Base-by-base conservation (phyloP, 306 rosid species). In the Lathyrus tuberosus region DNA sequence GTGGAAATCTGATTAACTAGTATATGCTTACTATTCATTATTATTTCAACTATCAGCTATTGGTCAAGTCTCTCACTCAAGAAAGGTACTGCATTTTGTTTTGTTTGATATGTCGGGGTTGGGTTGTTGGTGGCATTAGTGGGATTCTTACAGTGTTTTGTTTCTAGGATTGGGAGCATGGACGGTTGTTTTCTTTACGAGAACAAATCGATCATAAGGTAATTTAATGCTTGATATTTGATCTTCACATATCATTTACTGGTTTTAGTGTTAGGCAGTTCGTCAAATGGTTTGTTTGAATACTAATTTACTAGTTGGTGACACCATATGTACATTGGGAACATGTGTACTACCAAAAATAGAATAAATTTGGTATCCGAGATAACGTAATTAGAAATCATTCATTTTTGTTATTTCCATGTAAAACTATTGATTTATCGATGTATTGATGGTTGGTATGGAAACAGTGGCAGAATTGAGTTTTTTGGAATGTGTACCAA, bases 121-220 rank as follows among this genome's bases (percentile, higher is more conserved):
- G 40, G 40, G 10, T 35, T 35, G 40, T 35, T 35, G 16, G 49
- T 33, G 28, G 67, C 62, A 43, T 42, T 49, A 5, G 56, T 5
- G 16, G 13, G 41, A 43, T 42, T 79, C 68, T 79, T 20, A 82
- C 52, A 12, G 54, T 62, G 47, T 63, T 72, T 43, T 68, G 56
- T 64, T 85, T 41, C 56, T 63, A 94, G 99, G 43, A 91, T 78
- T 88, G 88, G 95, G 97, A 88, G 81, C 83, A 76, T 44, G 95
- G 97, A 22, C 81, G 75, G 78, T 26, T 94, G 74, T 91, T 94
- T 75, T 88, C 99, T 31, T 83, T 94, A 82, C 84, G 89, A 73
- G 97, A 88, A 59, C 99, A 94, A 78, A 91, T 86, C 5, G 75
- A 87, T 82, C 92, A 89, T 20, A 94, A 94, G 97, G 97, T 91